Evolutionary conservation across 1,139 yeast genomes (phyloP).

Genomic region (Sugiyamaella japonica): DNA sequence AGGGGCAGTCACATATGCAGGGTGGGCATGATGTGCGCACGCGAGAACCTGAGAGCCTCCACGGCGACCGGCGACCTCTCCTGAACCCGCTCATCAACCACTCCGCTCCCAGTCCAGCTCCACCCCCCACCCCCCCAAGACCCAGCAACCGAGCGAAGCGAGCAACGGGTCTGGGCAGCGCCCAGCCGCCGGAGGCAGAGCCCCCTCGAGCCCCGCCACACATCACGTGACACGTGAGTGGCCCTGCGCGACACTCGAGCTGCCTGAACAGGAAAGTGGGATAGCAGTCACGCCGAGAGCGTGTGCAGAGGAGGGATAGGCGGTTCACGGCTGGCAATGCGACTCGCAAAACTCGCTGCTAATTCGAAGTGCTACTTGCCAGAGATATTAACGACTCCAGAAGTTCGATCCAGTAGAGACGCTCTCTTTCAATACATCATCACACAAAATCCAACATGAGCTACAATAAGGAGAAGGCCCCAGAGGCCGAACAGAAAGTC

Average conservation of each 20-base stretch:
- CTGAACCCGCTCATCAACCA: too few relatives aligned
- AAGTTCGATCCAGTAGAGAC: slow-evolving; percentile 15
- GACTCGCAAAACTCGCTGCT: slow-evolving; percentile 13
- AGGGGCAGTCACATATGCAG: too few relatives aligned
- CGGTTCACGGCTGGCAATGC: slow-evolving; percentile 3
- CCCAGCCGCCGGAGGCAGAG: background rate
- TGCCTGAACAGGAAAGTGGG: slow-evolving; percentile 5
- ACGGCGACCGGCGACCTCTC: too few relatives aligned
- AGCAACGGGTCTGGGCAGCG: background rate
- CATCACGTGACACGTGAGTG: slow-evolving; percentile 4
- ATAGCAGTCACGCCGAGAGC: background rate
- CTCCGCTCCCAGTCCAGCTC: too few relatives aligned
- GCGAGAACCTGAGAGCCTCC: too few relatives aligned
- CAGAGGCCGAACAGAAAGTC: slow-evolving; percentile 75
- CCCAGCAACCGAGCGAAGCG: too few relatives aligned
- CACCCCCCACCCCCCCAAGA: too few relatives aligned
- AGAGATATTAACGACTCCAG: slow-evolving; percentile 11
- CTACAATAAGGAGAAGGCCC: slow-evolving; percentile 64
- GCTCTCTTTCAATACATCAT: slow-evolving; percentile 15
- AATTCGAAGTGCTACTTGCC: slow-evolving; percentile 6
- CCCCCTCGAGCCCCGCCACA: background rate
- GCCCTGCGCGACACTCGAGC: background rate
- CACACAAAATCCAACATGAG: slow-evolving; percentile 33
- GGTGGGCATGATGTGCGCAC: too few relatives aligned
- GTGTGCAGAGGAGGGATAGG: background rate